Base-by-base conservation (phyloP, 1,284 basidiomycete species). In the Takashimella tepidaria region DNA sequence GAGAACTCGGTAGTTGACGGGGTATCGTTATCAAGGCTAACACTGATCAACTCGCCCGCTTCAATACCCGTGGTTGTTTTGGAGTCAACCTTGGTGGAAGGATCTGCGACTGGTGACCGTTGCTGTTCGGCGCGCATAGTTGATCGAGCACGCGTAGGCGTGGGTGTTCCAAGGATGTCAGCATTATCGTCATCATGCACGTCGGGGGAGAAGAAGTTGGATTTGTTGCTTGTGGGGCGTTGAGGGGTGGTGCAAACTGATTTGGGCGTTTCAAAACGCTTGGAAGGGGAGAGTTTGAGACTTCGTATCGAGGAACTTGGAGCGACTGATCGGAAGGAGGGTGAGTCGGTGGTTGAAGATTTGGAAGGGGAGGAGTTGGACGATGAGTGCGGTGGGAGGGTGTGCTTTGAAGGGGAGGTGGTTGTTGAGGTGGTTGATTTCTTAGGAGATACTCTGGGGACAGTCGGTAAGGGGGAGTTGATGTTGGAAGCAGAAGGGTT, bases 21-120 rank as follows among this genome's bases (percentile, higher is more conserved):
- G 59, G 56, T 25, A 56, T 56, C 1, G 45, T 23, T 10, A 57
- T 57, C 4, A 58, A 61, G 4, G 58, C 21, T 2, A 58, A 61
- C 3, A 59, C 21, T 2, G 53, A 52, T 25, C 55, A 57, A 25
- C 41, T 37, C 31, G 31, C 10, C 16, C 8, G 10, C 31, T 37
- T 57, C n/a, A 20, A 12, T 13, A n/a, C n/a, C 13, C 19, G 41
- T 26, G 16, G 20, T 45, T 21, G 8, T 19, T 21, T 40, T n/a
- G 41, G 31, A 21, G 41, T 16, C 22, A n/a, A n/a, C n/a, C n/a
- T n/a, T n/a, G n/a, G n/a, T n/a, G n/a, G n/a, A n/a, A n/a, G n/a
- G n/a, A n/a, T n/a, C n/a, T 48, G 41, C 21, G 12, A 37, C 26
- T 23, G 25, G 22, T 20, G 50, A 13, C 26, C 24, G 49, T n/a